Conservation (phyloP, 352 stramenopile genomes). For the Elongisporangium undulatum region DNA sequence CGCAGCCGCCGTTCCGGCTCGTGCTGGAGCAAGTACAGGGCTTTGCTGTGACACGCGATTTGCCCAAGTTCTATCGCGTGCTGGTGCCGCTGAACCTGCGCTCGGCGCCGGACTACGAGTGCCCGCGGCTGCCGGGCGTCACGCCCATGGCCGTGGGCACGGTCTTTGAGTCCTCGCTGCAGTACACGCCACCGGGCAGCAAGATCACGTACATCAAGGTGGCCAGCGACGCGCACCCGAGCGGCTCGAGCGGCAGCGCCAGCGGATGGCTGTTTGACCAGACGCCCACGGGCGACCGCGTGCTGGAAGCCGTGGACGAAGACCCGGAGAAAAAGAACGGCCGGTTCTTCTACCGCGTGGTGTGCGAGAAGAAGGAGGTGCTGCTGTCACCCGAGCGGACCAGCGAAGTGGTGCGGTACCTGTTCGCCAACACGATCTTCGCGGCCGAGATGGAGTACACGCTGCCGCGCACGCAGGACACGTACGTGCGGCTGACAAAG, state of each 20-base stretch:
- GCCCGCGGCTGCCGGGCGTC: conserved; percentile 59
- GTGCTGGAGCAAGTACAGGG: conserved; percentile 70
- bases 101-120: conserved; percentile 75
- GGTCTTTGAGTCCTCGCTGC: conserved; percentile 76
- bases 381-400: conserved; percentile 63
- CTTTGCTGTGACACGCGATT: conserved; percentile 57
- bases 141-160: conserved; percentile 54
- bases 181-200: conserved; percentile 75
- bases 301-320: conserved; percentile 66
- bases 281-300: conserved; percentile 56
- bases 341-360: conserved; percentile 80
- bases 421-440: conserved; percentile 71
- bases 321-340: conserved; percentile 76
- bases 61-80: conserved; percentile 76
- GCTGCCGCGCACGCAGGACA: conserved; percentile 61
- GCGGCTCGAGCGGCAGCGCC: conserved; percentile 28
- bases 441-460: conserved; percentile 80
- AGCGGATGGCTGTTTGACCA: conserved; percentile 66
- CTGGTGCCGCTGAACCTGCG: conserved; percentile 61
- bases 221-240: conserved; percentile 36
- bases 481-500: conserved; percentile 67
- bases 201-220: conserved; percentile 82
- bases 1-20: conserved; percentile 38
- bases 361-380: conserved; percentile 65
- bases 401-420: conserved; percentile 59